These are phyloP conservation scores for Leccinellum luteum DNA, from an alignment of 768 basidiomycete genomes.

Conservation along the genomic window DNA sequence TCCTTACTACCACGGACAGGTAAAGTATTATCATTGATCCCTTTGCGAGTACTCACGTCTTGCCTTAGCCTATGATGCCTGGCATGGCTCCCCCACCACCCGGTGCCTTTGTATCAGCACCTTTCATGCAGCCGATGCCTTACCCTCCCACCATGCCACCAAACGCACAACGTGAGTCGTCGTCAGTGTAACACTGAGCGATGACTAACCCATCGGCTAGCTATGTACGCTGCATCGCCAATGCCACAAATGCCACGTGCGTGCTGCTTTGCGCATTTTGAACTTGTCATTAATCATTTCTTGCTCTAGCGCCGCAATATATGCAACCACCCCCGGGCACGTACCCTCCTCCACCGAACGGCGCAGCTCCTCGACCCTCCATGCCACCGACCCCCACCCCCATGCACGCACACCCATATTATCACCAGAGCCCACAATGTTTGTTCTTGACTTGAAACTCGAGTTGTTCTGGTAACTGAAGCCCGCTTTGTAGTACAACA, in stretches of 20 bases:
- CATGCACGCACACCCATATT: slow-evolving; percentile 82
- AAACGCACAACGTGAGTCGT: slow-evolving; percentile 51
- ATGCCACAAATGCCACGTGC: slow-evolving; percentile 89
- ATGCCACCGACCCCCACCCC: slow-evolving; percentile 93
- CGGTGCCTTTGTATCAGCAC: slow-evolving; percentile 73
- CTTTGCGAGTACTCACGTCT: slow-evolving; percentile 3
- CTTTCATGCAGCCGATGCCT: slow-evolving; percentile 83
- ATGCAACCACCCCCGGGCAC: slow-evolving; percentile 78
- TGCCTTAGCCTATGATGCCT: slow-evolving; percentile 72
- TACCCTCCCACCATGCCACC: slow-evolving; percentile 80
- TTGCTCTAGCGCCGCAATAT: slow-evolving; percentile 59
- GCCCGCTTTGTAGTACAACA: slow-evolving; percentile 63
- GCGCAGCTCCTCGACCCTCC: slow-evolving; percentile 74
- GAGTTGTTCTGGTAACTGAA: slow-evolving; percentile 28
- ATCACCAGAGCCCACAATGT: slow-evolving; percentile 90
- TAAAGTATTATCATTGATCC: slow-evolving; percentile 21
- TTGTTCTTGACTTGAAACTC: slow-evolving; percentile 28
- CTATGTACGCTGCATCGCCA: slow-evolving; percentile 77
- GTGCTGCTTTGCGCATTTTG: slow-evolving; percentile 29
- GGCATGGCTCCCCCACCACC: slow-evolving; percentile 82
- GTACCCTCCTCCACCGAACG: slow-evolving; percentile 77
- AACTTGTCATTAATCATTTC: slow-evolving; percentile 4
- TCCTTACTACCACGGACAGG: slow-evolving; percentile 80
- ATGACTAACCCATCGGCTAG: slow-evolving; percentile 33
- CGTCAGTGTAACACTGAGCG: neutral